phyloP scores from a whole-genome alignment of 2,329 filamentous ascomycete species.

The Cladosporium sp. region DNA sequence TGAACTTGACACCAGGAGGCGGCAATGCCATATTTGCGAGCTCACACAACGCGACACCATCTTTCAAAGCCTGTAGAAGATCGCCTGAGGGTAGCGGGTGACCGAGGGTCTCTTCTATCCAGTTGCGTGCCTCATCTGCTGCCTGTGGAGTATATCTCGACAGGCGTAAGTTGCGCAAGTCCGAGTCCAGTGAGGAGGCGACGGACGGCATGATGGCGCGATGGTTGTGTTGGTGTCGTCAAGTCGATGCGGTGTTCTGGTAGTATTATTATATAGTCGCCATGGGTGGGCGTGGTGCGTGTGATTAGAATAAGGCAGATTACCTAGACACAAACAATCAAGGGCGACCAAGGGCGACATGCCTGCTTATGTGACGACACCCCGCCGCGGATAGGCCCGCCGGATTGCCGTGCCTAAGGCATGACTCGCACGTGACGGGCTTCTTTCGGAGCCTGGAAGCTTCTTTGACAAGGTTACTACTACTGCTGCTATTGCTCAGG shows the following conservation, averaged over 20 bases:
- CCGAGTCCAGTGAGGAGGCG: conserved; percentile 85
- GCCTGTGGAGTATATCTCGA: conserved; percentile 89
- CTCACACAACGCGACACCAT: conserved; percentile 91
- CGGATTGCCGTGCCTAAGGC: no score
- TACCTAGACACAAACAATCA: no score
- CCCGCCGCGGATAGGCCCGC: no score
- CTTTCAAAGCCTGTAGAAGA: conserved; percentile 78
- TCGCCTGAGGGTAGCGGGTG: conserved; percentile 68
- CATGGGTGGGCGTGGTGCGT: background rate
- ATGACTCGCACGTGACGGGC: no score
- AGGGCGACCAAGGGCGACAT: background rate
- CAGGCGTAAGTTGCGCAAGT: conserved; percentile 87
- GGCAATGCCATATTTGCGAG: conserved; percentile 76
- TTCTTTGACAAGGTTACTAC: background rate
- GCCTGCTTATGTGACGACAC: background rate
- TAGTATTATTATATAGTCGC: background rate
- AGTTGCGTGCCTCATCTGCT: conserved; percentile 75
- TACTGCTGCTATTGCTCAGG: background rate
- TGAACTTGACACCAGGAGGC: conserved; percentile 78
- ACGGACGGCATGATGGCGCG: conserved; percentile 74
- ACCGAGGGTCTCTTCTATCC: conserved; percentile 79
- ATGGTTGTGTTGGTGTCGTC: background rate
- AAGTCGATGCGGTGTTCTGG: background rate
- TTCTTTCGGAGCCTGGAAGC: background rate
- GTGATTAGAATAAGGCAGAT: no score